Evolutionary conservation across 257 asterid species (phyloP), one percentile per base, ranked within the genome.

Genomic region (Primulina huaijiensis): DNA sequence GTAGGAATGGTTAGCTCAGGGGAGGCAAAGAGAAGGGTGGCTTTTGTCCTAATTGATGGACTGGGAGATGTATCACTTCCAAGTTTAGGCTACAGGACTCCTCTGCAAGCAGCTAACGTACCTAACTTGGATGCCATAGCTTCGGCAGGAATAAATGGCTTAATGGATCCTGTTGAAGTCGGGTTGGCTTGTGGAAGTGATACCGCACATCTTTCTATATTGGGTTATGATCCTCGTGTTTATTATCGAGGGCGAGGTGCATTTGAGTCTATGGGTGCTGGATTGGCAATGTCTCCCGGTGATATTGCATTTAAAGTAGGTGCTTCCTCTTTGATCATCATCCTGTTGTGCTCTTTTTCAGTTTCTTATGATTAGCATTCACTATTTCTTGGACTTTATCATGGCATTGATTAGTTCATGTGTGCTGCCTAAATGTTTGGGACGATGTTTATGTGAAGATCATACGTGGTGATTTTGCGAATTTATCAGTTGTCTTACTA

Each of bases 231-330:
- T 72, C 99, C 97, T 1, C 77, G 97, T 71, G 82, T 85, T 30
- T 94, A 89, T 79, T 94, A 94, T 73, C 95, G 97, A 35, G 99
- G 99, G 34, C 88, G 99, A 57, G 99, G 99, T 68, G 97, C 99
- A 27, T 94, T 94, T 69, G 97, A 94, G 64, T 94, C 99, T 2
- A 94, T 94, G 99, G 99, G 99, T 40, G 95, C 97, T 29, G 99
- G 99, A 29, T 76, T 94, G 46, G 97, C 92, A 27, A 94, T 94
- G 99, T 85, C 90, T 34, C 97, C 97, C 0, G 99, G 99, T 50
- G 97, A 91, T 77, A 94, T 91, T 35, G 99, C 99, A 19, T 94
- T 94, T 71, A 94, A 94, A 65, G 99, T 94, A 81, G 6, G 83
- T 38, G 31, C 62, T 58, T 67, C 33, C 27, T 60, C 21, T 55